Evolutionary conservation across 208 protist species (phyloP).

Genomic region (Angomonas ambiguus): DNA sequence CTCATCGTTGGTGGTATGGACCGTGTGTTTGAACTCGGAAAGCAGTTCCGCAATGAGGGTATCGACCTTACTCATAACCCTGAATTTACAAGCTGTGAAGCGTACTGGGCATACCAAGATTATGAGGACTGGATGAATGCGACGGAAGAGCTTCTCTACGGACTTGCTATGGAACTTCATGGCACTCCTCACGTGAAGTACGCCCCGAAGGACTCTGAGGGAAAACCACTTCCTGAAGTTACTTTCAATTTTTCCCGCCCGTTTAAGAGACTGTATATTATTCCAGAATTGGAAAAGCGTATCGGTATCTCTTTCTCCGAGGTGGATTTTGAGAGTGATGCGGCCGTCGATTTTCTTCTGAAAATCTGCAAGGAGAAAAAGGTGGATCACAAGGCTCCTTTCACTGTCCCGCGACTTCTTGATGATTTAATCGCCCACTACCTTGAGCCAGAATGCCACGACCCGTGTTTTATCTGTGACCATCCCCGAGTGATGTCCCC

Average conservation of each 20-base stretch:
- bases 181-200: constrained; percentile 94
- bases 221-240: constrained; percentile 61
- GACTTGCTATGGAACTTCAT: constrained; percentile 94
- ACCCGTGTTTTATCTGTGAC: constrained; percentile 99
- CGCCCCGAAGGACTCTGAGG: constrained; percentile 88
- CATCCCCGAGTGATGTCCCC: constrained; percentile 99
- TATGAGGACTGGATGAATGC: constrained; percentile 99
- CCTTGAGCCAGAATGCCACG: constrained; percentile 95
- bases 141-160: constrained; percentile 96
- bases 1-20: constrained; percentile 99
- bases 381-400: constrained; percentile 93
- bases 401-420: constrained; percentile 95
- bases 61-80: constrained; percentile 99
- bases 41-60: constrained; percentile 99
- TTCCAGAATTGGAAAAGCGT: constrained; percentile 93
- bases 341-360: constrained; percentile 81
- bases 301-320: constrained; percentile 81
- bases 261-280: constrained; percentile 96
- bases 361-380: constrained; percentile 89
- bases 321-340: constrained; percentile 71
- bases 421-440: constrained; percentile 98
- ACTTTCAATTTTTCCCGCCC: constrained; percentile 99
- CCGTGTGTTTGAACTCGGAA: constrained; percentile 99
- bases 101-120: constrained; percentile 99
- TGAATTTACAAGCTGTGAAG: constrained; percentile 99